Base-by-base conservation (phyloP, 768 basidiomycete genomes). In the Serpula lacrymans region DNA sequence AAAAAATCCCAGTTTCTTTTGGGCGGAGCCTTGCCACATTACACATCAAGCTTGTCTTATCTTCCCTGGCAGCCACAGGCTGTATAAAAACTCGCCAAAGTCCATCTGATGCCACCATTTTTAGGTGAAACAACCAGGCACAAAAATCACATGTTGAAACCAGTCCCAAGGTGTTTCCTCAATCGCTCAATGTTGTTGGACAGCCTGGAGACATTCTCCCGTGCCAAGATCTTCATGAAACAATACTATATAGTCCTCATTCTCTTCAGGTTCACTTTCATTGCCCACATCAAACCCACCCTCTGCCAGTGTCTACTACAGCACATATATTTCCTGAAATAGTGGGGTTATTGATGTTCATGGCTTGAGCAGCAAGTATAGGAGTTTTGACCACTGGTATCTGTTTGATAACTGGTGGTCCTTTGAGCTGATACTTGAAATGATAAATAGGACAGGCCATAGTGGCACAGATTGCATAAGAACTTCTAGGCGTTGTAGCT, bases 1-100 rank as follows among this genome's bases (percentile, higher is more conserved):
- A n/a, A n/a, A n/a, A n/a, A n/a, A n/a, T n/a, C n/a, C n/a, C 53
- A 3, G 57, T 63, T 39, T 67, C 57, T 22, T 56, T 56, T 9
- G 60, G 61, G 0, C 57, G 58, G 10, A 63, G 32, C 4, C 34
- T 24, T 7, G 41, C 45, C 21, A 61, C 51, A 32, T 49, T 44
- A 5, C n/a, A n/a, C n/a, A n/a, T n/a, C n/a, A n/a, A n/a, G n/a
- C n/a, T n/a, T n/a, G n/a, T n/a, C n/a, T n/a, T 39, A 13, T 60
- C 55, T 10, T 47, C 29, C 12, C 45, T 39, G 0, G 49, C 46
- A 2, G 26, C 18, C n/a, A 39, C 48, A 0, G 47, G 43, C 23
- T 53, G 29, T 23, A 62, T 53, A 27, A 48, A 52, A 13, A 57
- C 57, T 8, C 48, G 21, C 41, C 49, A 56, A 5, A 62, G 18